Evolutionary conservation across 225 moss, liverwort and hornwort species (phyloP), one percentile per base, ranked within the genome.

Genomic region (Asterella californica): DNA sequence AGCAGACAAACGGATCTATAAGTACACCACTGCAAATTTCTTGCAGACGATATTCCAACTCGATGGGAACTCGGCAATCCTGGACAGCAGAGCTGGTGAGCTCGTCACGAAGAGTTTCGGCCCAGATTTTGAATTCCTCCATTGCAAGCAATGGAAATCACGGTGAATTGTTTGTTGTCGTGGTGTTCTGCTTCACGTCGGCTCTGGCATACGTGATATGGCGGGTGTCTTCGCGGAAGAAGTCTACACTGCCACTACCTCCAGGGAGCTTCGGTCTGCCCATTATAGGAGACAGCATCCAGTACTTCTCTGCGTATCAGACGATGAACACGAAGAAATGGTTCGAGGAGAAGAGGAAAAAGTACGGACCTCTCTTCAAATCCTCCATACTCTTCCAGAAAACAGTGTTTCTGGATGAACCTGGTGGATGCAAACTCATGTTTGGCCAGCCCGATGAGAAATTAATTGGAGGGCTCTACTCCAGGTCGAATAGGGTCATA

Each of bases 321-420:
- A 48, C 10, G 46, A 74, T 53, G 52, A 53, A 30, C 30, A 32
- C 53, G n/a, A 53, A 52, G 21, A 9, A 27, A 21, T 74, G 74
- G 74, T 4, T 74, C 52, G 27, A 74, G 32, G 32, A 74, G 52
- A 74, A 74, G 19, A 50, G 32, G 27, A 53, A 53, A 17, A 74
- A 74, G 17, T 74, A 74, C 52, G 74, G 74, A 47, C 52, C 74
- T 30, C 0, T 74, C 48, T 74, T 74, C 74, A 74, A 74, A 33
- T 17, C 74, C 4, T 53, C 32, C 25, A 18, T 30, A 30, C 0
- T 52, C 10, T 47, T n/a, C 33, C 32, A 53, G 8, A 53, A 53
- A 54, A 54, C 52, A 0, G 52, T 74, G 6, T 50, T 74, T 21
- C 53, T 74, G 19, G 74, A 74, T 19, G 50, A 47, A 18, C 74